Evolutionary conservation across 2,329 filamentous ascomycete species (phyloP), one percentile per base, ranked within the genome.

Genomic region (Fusarium xylarioides): DNA sequence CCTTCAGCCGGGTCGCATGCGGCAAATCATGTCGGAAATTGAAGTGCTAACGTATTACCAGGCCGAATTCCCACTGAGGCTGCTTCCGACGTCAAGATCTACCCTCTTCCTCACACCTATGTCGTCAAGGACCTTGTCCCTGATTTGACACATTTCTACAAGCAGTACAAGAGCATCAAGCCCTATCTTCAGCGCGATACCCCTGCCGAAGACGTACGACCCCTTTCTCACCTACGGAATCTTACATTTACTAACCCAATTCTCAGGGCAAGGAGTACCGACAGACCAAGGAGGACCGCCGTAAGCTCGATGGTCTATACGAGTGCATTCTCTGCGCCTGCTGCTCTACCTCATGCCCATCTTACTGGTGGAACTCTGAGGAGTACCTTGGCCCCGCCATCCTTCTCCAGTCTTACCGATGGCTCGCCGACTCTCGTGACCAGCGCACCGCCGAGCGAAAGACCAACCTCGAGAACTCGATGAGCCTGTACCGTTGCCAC

Each of bases 101-200:
- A 99, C 87, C 96, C 96, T 70, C 90, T 99, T 77, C 96, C 96
- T 79, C 96, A 99, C 87, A 98, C 95, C 84, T 99, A 98, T 85
- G 94, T 99, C 78, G 95, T 99, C 86, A 99, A 98, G 91, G 96
- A 99, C 83, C 91, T 99, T 72, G 96, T 99, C 38, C 95, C 96
- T 67, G 96, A 99, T 82, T 87, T 99, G 86, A 99, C 96, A 72
- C 93, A 96, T 81, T 98, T 99, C 87, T 99, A 99, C 91, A 98
- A 98, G 90, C 96, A 99, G 89, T 99, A 99, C 91, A 97, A 98
- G 86, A 98, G 95, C 21, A 98, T 99, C 86, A 97, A 98, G 91
- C 96, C 96, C 47, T 99, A 97, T 84, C 91, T 99, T 60, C 96
- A 98, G 87, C 91, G 95, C 80, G 92, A 95, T 74, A 96, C 94